Evolutionary conservation across 352 stramenopile genomes (phyloP), one percentile per base, ranked within the genome.

Genomic region (Pythium diclinum): DNA sequence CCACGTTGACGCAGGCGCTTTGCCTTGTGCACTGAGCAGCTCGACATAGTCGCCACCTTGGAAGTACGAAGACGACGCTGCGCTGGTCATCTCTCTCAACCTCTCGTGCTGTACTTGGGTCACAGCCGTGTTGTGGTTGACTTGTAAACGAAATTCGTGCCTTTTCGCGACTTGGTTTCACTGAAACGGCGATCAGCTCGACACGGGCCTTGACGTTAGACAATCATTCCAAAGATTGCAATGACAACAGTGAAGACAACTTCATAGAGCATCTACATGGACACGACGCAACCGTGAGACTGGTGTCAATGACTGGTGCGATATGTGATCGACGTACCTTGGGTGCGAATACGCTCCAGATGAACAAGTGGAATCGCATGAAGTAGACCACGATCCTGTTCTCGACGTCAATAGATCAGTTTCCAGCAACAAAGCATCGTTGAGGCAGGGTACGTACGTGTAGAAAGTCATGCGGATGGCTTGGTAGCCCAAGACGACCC

Each of bases 351-450:
- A 96, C 88, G 40, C 87, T 96, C 88, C 88, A 96, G 55, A 96
- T 92, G 59, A 96, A 96, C 48, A 96, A 72, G 67, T 96, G 88
- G 64, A 94, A 94, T 40, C 88, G 85, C 87, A 96, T 95, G 13
- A 89, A 76, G 55, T 87, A 95, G 23, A 96, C 83, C 42, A 96
- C 76, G 11, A 87, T 63, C 11, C 85, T 96, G 59, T 23, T 25
- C 13, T 14, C 23, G 34, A 63, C 1, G 55, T 44, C 28, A 5
- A 67, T 6, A 56, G 30, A 51, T 34, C 10, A 38, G 9, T n/a
- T 42, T 28, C 6, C 13, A 6, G 9, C 19, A 28, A 53, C 23
- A 25, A 14, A 1, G 9, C 36, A 17, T 13, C 13, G 11, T 17
- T 2, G 1, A 14, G n/a, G n/a, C n/a, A n/a, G n/a, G 3, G 44